Base-by-base conservation (phyloP, 2,329 filamentous ascomycete genomes). In the Colletotrichum tofieldiae region DNA sequence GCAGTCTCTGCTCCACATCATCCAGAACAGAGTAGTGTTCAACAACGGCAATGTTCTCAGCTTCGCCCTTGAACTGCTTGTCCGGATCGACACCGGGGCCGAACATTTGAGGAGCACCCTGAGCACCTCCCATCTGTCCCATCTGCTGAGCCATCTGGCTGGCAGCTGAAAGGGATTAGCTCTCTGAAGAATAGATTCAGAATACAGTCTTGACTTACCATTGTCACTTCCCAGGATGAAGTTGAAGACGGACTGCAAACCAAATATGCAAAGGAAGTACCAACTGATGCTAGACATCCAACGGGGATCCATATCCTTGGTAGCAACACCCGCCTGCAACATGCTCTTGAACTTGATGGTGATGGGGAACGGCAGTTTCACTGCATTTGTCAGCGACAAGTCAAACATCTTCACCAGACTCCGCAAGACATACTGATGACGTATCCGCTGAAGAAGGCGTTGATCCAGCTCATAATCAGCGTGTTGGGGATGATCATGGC, bases 261-360 rank as follows among this genome's bases (percentile, higher is more conserved):
- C 96, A 81, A 99, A 98, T 75, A 99, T 92, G 79, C 97, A 98
- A 76, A 99, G 86, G 81, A 99, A 98, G 86, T 99, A 99, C 95
- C 96, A 99, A 72, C 95, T 98, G 82, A 99, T 92, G 83, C 95
- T 98, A 0, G 95, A 98, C 84, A 99, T 98, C 96, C 96, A 99
- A 83, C 96, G 90, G 14, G 98, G 96, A 80, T 99, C 97, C 85
- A 99, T 92, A 81, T 99, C 96, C 79, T 92, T 93, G 35, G 97
- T 99, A 75, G 95, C 95, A 55, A 99, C 96, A 78, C 96, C 96
- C 52, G 96, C 96, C 85, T 99, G 96, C 65, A 99, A 88, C 96
- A 99, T 99, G 77, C 94, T 96, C 88, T 99, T 99, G 89, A 99
- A 99, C 82, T 98, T 97, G 82, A 98, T 95, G 41, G 96, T 99